Percentiles rank a stretch among this genome's conserved stretches.
Conservation (phyloP, 2,329 filamentous ascomycete species). For the Colletotrichum melonis region DNA sequence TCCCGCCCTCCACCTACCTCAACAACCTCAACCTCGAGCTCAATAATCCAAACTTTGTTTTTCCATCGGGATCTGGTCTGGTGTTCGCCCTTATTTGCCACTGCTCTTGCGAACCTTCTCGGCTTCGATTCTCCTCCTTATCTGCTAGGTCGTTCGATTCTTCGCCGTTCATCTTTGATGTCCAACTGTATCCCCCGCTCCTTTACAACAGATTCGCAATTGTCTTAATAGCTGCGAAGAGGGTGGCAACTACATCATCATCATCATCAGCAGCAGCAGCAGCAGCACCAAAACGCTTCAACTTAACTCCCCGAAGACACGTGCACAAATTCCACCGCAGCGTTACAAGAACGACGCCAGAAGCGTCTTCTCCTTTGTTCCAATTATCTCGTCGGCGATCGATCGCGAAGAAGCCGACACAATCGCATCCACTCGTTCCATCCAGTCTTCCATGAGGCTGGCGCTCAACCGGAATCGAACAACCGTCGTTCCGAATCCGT, state of each 20-base stretch:
- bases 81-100: background rate
- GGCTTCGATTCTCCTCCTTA: background rate
- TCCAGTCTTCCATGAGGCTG: conserved; percentile 15
- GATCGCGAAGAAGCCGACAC: conserved; percentile 3
- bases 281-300: background rate
- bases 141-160: background rate
- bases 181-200: background rate
- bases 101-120: background rate
- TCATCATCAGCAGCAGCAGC: background rate
- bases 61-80: background rate
- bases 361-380: conserved; percentile 11
- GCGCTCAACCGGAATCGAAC: conserved; percentile 21
- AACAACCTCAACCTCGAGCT: background rate
- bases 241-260: background rate
- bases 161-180: background rate
- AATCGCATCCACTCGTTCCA: conserved; percentile 20
- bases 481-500: conserved; percentile 18
- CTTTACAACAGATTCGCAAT: background rate
- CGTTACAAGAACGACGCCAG: background rate
- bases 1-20: background rate
- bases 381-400: background rate
- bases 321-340: background rate
- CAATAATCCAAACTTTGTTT: conserved; percentile 14
- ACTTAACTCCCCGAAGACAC: background rate
- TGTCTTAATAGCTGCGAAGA: conserved; percentile 6